Evolutionary conservation across 345 rosid genomes (phyloP).

Genomic region (Physaria fendleri): DNA sequence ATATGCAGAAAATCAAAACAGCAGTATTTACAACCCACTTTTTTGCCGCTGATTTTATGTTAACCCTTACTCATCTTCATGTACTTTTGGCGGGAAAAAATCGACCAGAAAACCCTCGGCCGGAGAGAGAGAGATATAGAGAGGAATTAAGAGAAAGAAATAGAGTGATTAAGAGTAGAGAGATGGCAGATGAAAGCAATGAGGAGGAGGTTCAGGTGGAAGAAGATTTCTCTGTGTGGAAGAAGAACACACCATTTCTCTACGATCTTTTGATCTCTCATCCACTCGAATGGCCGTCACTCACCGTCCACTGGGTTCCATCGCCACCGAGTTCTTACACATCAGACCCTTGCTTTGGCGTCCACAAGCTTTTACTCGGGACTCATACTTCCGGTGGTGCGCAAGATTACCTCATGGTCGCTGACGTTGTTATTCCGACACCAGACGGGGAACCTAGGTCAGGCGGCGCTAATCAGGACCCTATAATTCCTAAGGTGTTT

Average conservation of each 20-base stretch:
- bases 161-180: neutral
- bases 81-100: conserved; percentile 24
- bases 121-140: neutral
- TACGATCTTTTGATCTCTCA: conserved; percentile 84
- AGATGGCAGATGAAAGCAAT: conserved; percentile 35
- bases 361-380: conserved; percentile 71
- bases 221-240: conserved; percentile 85
- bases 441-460: conserved; percentile 33
- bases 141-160: neutral
- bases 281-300: conserved; percentile 94
- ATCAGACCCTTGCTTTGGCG: conserved; percentile 41
- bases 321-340: conserved; percentile 37
- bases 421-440: conserved; percentile 59
- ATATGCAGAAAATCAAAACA: neutral
- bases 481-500: conserved; percentile 55
- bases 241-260: conserved; percentile 81
- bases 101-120: conserved; percentile 1
- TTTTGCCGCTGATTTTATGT: conserved; percentile 3
- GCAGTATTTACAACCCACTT: neutral
- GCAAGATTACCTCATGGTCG: conserved; percentile 73
- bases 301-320: conserved; percentile 91
- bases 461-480: conserved; percentile 30
- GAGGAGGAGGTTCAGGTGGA: conserved; percentile 51
- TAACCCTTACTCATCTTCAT: neutral
- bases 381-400: conserved; percentile 77